A percentile compares a stretch with the other conserved stretches of the same genome.
Conservation (phyloP, 768 basidiomycete genomes). For the Scleroderma bovista region DNA sequence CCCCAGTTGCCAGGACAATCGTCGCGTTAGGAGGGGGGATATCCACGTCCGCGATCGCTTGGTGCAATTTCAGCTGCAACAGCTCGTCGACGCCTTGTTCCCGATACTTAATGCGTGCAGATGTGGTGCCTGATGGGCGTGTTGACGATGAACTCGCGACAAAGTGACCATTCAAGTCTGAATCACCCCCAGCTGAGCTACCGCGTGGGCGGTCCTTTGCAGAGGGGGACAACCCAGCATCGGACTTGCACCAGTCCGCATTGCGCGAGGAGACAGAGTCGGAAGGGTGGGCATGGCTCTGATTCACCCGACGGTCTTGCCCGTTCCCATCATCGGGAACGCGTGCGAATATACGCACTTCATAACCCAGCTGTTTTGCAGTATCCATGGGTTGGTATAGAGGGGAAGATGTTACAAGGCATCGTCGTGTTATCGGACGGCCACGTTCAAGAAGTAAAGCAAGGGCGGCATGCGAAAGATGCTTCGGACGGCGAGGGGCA, state of each 20-base stretch:
- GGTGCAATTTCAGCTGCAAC: constrained; percentile 87
- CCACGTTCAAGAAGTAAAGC: constrained; percentile 79
- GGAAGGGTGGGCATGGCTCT: background rate
- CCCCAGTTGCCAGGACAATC: constrained; percentile 90
- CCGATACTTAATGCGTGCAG: constrained; percentile 48
- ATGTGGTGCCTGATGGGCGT: constrained; percentile 18
- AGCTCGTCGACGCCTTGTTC: constrained; percentile 97
- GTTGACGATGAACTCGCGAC: constrained; percentile 15
- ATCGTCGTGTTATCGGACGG: constrained; percentile 64
- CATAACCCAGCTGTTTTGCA: constrained; percentile 69
- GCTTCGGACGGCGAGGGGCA: constrained; percentile 35
- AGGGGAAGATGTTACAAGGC: constrained; percentile 77
- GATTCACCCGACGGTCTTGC: constrained; percentile 40
- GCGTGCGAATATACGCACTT: constrained; percentile 61
- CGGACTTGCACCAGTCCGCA: constrained; percentile 19
- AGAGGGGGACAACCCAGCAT: constrained; percentile 2
- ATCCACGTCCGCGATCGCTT: constrained; percentile 71
- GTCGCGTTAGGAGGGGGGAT: constrained; percentile 60
- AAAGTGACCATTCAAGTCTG: constrained; percentile 17
- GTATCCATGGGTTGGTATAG: constrained; percentile 77
- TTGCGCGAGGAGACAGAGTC: constrained; percentile 12
- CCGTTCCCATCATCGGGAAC: constrained; percentile 67
- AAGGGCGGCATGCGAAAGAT: constrained; percentile 74
- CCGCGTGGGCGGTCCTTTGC: constrained; percentile 11
- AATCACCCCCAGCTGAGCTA: constrained; percentile 20